These are phyloP conservation scores for Zasmidium citrigriseum DNA, from an alignment of 2,329 filamentous ascomycete species.

Conservation along the genomic window DNA sequence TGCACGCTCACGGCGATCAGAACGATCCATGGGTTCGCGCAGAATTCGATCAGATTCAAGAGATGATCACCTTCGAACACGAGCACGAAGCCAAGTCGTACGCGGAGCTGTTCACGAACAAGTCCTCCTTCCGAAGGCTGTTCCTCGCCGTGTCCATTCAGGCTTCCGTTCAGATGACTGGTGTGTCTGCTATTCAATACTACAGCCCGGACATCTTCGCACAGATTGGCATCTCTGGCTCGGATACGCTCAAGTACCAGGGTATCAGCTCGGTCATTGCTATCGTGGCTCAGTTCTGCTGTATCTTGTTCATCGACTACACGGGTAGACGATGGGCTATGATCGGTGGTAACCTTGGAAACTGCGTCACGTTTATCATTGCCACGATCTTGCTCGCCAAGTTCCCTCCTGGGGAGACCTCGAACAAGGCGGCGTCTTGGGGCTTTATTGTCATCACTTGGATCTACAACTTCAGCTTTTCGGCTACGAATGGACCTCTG, in stretches of 20 bases:
- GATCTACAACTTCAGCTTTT: constrained; percentile 80
- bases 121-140: constrained; percentile 69
- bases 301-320: constrained; percentile 68
- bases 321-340: constrained; percentile 72
- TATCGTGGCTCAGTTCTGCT: constrained; percentile 66
- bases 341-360: constrained; percentile 71
- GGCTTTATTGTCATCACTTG: constrained; percentile 77
- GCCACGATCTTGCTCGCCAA: constrained; percentile 57
- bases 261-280: constrained; percentile 73
- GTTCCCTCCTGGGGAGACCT: constrained; percentile 61
- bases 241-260: constrained; percentile 72
- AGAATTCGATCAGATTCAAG: constrained; percentile 71
- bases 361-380: constrained; percentile 72
- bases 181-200: constrained; percentile 74
- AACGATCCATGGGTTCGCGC: constrained; percentile 70
- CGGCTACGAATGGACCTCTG: constrained; percentile 68
- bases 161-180: constrained; percentile 74
- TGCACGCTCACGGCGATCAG: constrained; percentile 69
- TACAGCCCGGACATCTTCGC: constrained; percentile 54
- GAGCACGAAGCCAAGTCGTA: constrained; percentile 70
- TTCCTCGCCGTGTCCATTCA: constrained; percentile 71
- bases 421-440: constrained; percentile 62
- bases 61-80: constrained; percentile 65
- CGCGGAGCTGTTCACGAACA: constrained; percentile 65
- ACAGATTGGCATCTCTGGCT: constrained; percentile 67